phyloP scores from a whole-genome alignment of 192 early-diverging fungal genomes.

The Podila verticillata region DNA sequence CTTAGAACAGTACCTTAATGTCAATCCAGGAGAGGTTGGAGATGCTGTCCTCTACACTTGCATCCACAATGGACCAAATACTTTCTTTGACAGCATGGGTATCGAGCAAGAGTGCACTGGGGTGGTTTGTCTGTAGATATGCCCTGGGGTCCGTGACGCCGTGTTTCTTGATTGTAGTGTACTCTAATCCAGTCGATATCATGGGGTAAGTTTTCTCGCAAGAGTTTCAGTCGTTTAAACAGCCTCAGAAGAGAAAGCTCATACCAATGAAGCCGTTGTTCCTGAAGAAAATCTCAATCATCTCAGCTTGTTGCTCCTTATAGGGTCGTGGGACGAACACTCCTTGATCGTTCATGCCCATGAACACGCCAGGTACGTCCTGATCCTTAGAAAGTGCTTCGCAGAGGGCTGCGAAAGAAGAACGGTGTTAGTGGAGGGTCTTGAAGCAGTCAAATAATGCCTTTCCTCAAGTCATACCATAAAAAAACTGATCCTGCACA shows the following conservation, averaged over 20 bases:
- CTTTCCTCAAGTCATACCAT: neutral
- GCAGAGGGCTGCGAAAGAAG: constrained; percentile 8
- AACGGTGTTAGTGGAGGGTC: no score
- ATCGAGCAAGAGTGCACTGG: constrained; percentile 24
- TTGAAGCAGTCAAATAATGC: no score
- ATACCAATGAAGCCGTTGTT: constrained; percentile 48
- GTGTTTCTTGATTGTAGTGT: constrained; percentile 14
- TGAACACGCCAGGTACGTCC: constrained; percentile 18
- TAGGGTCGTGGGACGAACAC: constrained; percentile 33
- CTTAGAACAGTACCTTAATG: constrained; percentile 22
- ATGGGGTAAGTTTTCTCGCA: neutral
- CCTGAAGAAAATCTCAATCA: constrained; percentile 47
- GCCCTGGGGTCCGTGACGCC: constrained; percentile 33
- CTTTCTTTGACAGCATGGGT: constrained; percentile 33
- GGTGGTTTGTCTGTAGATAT: constrained; percentile 32
- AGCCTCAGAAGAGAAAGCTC: neutral
- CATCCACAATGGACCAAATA: constrained; percentile 48
- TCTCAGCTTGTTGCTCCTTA: constrained; percentile 39
- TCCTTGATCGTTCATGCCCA: constrained; percentile 32
- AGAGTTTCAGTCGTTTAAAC: neutral
- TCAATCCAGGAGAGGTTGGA: constrained; percentile 48
- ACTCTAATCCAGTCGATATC: neutral
- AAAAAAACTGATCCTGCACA: constrained; percentile 41
- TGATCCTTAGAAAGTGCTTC: constrained; percentile 24
- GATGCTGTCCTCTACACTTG: constrained; percentile 40